These are phyloP conservation scores for Lentinula boryana DNA, from an alignment of 768 basidiomycete genomes.

Conservation along the genomic window DNA sequence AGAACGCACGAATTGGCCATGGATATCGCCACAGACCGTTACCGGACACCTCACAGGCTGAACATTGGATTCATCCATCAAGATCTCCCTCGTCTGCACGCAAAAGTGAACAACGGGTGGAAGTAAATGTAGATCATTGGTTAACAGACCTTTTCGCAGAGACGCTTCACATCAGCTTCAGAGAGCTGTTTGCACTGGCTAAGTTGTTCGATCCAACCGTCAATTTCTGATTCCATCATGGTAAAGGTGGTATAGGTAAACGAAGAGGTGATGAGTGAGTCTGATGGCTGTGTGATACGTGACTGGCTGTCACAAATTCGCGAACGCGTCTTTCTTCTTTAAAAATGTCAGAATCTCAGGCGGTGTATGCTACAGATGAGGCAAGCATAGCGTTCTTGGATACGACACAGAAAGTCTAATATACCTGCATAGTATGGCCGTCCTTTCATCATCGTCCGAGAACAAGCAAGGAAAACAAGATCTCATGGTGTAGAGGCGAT, in stretches of 20 bases:
- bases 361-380: conserved; percentile 85
- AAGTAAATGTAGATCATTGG: conserved; percentile 11
- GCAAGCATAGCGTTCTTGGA: conserved; percentile 25
- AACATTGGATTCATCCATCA: conserved; percentile 99
- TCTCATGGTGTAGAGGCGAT: conserved; percentile 92
- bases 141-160: conserved; percentile 92
- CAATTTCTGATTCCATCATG: conserved; percentile 72
- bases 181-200: conserved; percentile 95
- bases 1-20: conserved; percentile 95
- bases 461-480: conserved; percentile 89
- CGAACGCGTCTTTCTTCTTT: conserved; percentile 21
- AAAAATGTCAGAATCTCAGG: conserved; percentile 43
- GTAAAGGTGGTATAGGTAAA: background rate
- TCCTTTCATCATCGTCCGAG: conserved; percentile 96
- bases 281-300: background rate
- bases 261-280: background rate
- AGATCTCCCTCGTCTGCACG: conserved; percentile 86
- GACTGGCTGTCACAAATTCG: background rate
- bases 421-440: conserved; percentile 66
- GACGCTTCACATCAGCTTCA: conserved; percentile 92
- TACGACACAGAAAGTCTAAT: background rate
- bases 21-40: conserved; percentile 99
- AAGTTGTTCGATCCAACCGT: conserved; percentile 95
- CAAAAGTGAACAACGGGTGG: conserved; percentile 11
- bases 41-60: conserved; percentile 98